Evolutionary conservation across 805 yeast species (phyloP), one percentile per base, ranked within the genome.

Genomic region (Cyberlindnera maritima): DNA sequence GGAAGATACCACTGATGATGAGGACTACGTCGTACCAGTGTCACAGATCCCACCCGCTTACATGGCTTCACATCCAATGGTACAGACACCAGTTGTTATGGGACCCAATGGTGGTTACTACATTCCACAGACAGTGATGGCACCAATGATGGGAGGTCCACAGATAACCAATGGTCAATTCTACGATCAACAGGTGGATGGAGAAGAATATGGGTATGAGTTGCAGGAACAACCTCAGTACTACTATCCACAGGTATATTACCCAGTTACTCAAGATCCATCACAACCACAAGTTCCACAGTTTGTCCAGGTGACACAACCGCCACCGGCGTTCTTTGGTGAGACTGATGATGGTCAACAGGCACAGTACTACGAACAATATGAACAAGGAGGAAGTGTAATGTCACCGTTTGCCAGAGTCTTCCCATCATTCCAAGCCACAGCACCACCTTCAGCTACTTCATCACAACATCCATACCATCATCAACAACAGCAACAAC

Each of bases 351-450:
- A 51, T 20, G 50, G 48, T 41, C 48, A 48, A 17, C 44, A 17
- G 5, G 13, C 31, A 7, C 35, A 32, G 12, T 37, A 35, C 37
- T 49, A 52, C 15, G 49, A 47, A 4, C 36, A 35, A 2, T 43
- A 44, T 29, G 49, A 26, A 9, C 17, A 28, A n/a, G 38, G 13
- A 23, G 41, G 29, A 10, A 48, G 37, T 35, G 31, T 25, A 17
- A 46, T 41, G 18, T 60, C 63, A 11, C 63, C 65, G 26, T 52
- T 54, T 39, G 56, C 54, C 2, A 43, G 56, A 21, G 57, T 48
- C 8, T 61, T 61, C 54, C 63, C 65, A 29, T 47, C 59, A 2
- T 61, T 55, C 46, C 60, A 59, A 41, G 63, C 64, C 2, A 53
- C 59, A n/a, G 58, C 58, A 19, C 64, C 63, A 20, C 61, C 51